Evolutionary conservation across 176 grass and related monocot genomes (phyloP).

Genomic region (Triticum dicoccoides): DNA sequence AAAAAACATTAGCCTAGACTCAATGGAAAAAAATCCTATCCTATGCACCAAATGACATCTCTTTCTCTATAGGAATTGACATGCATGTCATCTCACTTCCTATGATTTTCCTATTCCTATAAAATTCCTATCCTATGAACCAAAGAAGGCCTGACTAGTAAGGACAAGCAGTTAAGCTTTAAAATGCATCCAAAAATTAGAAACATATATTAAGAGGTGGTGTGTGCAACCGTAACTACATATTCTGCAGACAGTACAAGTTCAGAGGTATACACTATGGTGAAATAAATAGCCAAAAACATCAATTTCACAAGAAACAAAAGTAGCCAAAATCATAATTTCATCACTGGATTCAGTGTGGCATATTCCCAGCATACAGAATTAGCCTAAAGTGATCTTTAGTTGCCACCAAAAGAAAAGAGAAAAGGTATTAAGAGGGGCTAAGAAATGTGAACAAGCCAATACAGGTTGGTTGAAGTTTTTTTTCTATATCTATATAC

Average conservation of each 20-base stretch:
- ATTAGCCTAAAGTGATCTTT: neutral
- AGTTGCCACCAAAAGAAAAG: neutral
- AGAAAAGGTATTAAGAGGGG: neutral
- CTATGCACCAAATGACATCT: too few species aligned
- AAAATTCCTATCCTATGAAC: too few species aligned
- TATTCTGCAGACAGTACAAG: neutral
- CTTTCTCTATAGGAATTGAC: too few species aligned
- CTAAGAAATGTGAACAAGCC: slow-evolving; percentile 1
- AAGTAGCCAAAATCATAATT: neutral
- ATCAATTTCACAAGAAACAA: slow-evolving; percentile 9
- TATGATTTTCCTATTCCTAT: too few species aligned
- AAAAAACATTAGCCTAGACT: too few species aligned
- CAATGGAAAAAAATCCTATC: too few species aligned
- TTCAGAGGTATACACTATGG: neutral
- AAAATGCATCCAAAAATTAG: neutral
- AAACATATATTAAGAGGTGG: neutral
- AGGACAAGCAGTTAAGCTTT: neutral
- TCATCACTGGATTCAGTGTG: neutral
- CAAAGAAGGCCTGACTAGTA: neutral
- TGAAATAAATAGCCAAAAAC: neutral
- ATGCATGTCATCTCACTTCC: too few species aligned
- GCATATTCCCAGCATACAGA: slow-evolving; percentile 7
- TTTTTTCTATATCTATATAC: neutral
- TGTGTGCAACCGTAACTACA: neutral
- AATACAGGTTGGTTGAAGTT: slow-evolving; percentile 8